Evolutionary conservation across 331 rosid genomes (phyloP), one percentile per base, ranked within the genome.

Genomic region (Dryas integrifolia): DNA sequence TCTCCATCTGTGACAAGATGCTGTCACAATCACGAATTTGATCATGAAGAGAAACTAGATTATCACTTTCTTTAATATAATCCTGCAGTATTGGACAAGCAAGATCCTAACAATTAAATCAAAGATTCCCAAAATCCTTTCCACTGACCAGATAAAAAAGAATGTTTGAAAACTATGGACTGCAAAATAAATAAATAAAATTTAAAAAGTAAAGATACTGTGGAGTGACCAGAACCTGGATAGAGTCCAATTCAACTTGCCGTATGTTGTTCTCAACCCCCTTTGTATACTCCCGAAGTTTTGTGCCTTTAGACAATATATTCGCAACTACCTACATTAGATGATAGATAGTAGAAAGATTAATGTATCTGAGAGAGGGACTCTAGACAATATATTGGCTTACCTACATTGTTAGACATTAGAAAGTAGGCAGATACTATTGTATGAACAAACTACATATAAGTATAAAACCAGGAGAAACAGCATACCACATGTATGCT

Each of bases 1-100:
- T 89, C 88, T 91, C 98, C 97, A 94, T 94, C 80, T 89, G 97
- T 65, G 96, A 91, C 88, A 94, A 89, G 78, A 94, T 91, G 82
- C 86, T 82, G 75, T 94, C 98, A 58, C 98, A 94, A 72, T 94
- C 98, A 75, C 82, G 92, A 86, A 94, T 94, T 82, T 94, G 97
- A 80, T 94, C 96, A 65, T 91, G 98, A 78, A 94, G 97, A 45
- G 97, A 94, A 63, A 94, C 97, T 75, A 94, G 85, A 81, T 94
- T 88, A 86, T 94, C 98, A 50, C 98, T 94, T 82, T 94, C 97
- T 69, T 86, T 85, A 18, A 94, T 91, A 68, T 94, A 94, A 74
- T 91, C 97, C 98, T 94, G 93, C 81, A 77, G 70, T 15, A 21
- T 81, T 63, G 21, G 57, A 77, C 58, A 79, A 5, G 64, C n/a